Base-by-base conservation (phyloP, 1,284 basidiomycete genomes). In the Heterobasidion irregulare region DNA sequence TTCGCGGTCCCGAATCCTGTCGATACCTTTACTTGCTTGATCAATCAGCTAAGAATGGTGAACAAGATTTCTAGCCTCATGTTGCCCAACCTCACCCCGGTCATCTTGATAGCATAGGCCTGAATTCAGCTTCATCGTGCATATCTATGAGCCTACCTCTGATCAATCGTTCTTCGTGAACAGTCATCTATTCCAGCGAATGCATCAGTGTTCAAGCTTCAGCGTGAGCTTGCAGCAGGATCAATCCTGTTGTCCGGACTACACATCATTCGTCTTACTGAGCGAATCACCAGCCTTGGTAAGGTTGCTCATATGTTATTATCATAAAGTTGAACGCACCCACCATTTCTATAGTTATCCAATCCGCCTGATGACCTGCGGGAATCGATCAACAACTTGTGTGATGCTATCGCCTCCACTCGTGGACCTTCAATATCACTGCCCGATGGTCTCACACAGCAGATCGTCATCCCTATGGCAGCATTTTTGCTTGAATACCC, bases 401-500 rank as follows among this genome's bases (percentile, higher is more conserved):
- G 2, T 15, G 46, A 47, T 4, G 9, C 46, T 13, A 35, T 48
- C 44, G 10, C 13, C 33, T 6, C 8, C 18, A 38, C 53, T 35
- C 16, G 7, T 47, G 47, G 13, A 6, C 32, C 44, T 6, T 61
- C 57, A 15, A 48, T 62, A 13, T 43, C 18, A 3, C 34, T 61
- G 2, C 19, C 47, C 2, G 32, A 47, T 16, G 53, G 49, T 3
- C 47, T 47, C 47, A 53, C 53, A 15, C 61, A 64, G 35, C 35
- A 53, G 26, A 35, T 16, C n/a, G 54, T 73, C 13, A 65, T 83
- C 44, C 75, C 80, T 36, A 67, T 84, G 1, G 78, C 80, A 8
- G 82, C 75, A 3, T 59, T 80, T 34, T 63, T 83, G 19, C 72
- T 84, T 41, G 82, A 82, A 60, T 84, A 83, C 56, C 76, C 78